Base-by-base conservation (phyloP, 208 protist genomes). In the Vickermania spadyakhi region DNA sequence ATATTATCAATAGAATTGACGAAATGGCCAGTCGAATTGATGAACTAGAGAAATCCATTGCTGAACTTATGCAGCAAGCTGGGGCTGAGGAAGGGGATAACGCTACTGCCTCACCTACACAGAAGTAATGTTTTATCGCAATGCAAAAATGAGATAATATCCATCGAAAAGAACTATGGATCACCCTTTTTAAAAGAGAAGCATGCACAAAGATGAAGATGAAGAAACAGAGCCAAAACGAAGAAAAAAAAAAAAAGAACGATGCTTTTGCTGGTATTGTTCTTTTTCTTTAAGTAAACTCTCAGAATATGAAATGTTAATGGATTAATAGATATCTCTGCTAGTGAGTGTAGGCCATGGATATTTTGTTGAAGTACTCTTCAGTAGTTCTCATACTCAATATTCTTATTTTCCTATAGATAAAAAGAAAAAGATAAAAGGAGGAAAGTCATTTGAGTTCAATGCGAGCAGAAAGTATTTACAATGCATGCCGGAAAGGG, bases 31-130 rank as follows among this genome's bases (percentile, higher is more conserved):
- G 51, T 2, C 81, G 94, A 30, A 96, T 98, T 31, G 94, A 97
- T 58, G 93, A 97, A 14, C 72, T 97, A 3, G 96, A 98, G 72
- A 83, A 77, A 50, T 96, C 88, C 0, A 97, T 98, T 68, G 81
- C 87, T 50, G 93, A 97, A 29, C 70, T 98, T 21, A 97, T 98
- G 91, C 82, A 94, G 70, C 93, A 98, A 73, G 89, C 91, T 3
- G 91, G 91, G 13, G 70, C 73, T 30, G 91, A 96, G 60, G 85
- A 94, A 3, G 86, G 66, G 5, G 83, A 91, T 14, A 45, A 7
- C 36, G 36, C 36, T 18, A 18, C 36, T n/a, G 36, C 36, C 18
- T 45, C 36, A n/a, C 36, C 36, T 7, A 45, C 36, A 18, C 7
- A 45, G 36, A n/a, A 45, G 18, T n/a, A 18, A 7, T 45, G 18